Conservation (phyloP, 2,329 filamentous ascomycete species). For the Blumeriella jaapii region DNA sequence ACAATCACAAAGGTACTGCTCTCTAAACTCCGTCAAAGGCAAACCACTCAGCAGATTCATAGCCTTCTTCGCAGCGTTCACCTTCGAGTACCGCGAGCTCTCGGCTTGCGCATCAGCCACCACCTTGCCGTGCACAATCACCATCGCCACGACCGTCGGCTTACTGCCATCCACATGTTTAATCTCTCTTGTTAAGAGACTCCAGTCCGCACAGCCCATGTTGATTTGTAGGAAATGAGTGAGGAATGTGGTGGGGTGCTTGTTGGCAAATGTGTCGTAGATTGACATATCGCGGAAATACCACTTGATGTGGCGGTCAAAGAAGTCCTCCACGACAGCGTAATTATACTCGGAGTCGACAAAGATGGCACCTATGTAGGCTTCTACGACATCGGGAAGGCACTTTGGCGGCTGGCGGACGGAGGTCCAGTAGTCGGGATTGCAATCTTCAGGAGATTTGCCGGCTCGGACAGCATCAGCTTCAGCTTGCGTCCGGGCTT, state of each 20-base stretch:
- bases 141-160: constrained; percentile 53
- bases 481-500: constrained; percentile 35
- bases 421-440: constrained; percentile 58
- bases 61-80: constrained; percentile 50
- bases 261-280: constrained; percentile 79
- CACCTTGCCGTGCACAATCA: constrained; percentile 64
- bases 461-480: constrained; percentile 27
- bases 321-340: constrained; percentile 62
- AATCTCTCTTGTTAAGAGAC: constrained; percentile 35
- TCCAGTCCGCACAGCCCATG: constrained; percentile 53
- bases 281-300: constrained; percentile 80
- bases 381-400: constrained; percentile 79
- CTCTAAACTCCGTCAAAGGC: constrained; percentile 44
- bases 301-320: constrained; percentile 57
- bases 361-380: constrained; percentile 82
- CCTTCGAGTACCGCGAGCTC: constrained; percentile 63
- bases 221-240: constrained; percentile 49
- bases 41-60: constrained; percentile 36
- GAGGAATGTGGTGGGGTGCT: constrained; percentile 71
- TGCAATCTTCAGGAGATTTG: constrained; percentile 30
- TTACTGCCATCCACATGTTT: constrained; percentile 27
- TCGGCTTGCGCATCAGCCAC: constrained; percentile 49
- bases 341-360: constrained; percentile 80
- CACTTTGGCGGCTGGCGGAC: constrained; percentile 56
- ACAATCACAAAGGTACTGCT: constrained; percentile 54